These are phyloP conservation scores for Pyrus hybrid DNA, from an alignment of 331 rosid species.

Conservation along the genomic window DNA sequence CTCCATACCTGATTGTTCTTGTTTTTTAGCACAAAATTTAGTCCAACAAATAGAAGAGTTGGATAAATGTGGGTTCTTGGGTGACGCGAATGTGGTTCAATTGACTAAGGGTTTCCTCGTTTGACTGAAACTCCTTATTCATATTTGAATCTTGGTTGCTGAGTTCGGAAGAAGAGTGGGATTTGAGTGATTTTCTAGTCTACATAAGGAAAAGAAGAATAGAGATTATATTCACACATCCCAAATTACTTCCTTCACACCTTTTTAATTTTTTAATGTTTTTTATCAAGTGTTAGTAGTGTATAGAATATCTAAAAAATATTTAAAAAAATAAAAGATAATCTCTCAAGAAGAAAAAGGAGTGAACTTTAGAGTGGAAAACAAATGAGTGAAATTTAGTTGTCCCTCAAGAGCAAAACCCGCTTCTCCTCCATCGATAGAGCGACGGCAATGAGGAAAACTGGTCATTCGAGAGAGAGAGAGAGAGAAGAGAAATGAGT, in stretches of 20 bases:
- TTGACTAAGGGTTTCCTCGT: slow-evolving; percentile 13
- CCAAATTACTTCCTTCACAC: no score
- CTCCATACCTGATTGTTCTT: background rate
- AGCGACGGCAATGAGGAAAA: no score
- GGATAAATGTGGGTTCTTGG: slow-evolving; percentile 14
- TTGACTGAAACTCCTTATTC: background rate
- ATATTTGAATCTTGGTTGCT: slow-evolving; percentile 7
- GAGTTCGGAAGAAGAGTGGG: background rate
- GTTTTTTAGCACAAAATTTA: background rate
- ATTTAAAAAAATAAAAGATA: no score
- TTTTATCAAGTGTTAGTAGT: no score
- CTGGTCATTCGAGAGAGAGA: no score
- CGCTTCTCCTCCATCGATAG: no score
- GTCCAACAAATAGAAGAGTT: background rate
- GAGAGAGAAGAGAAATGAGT: background rate
- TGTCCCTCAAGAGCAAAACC: no score
- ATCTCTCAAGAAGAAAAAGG: background rate
- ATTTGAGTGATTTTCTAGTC: background rate
- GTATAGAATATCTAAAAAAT: no score
- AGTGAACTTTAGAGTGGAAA: slow-evolving; percentile 9
- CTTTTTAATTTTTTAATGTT: no score
- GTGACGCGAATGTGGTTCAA: background rate
- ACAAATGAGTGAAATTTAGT: no score
- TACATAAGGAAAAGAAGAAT: background rate
- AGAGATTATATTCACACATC: no score